Evolutionary conservation across 352 stramenopile species (phyloP).

Genomic region (Phytophthora foliorum): DNA sequence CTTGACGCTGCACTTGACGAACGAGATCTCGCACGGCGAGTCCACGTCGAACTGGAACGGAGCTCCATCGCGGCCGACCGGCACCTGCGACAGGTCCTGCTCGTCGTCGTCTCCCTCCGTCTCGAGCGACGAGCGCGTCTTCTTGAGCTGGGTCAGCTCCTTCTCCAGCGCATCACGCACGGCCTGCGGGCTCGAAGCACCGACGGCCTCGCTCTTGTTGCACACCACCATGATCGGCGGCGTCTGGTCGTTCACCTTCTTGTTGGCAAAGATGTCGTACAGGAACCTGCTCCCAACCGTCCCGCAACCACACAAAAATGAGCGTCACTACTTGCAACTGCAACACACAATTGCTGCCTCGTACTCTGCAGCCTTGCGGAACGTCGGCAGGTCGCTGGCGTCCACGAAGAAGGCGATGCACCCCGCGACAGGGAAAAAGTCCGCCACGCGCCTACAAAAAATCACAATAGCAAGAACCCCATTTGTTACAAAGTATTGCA

Average conservation of each 20-base stretch:
- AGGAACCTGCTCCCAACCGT: slow-evolving; percentile 56
- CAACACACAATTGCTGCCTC: too few relatives aligned
- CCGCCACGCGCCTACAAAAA: slow-evolving; percentile 62
- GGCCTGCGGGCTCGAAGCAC: slow-evolving; percentile 53
- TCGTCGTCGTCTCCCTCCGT: slow-evolving; percentile 84
- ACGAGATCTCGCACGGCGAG: slow-evolving; percentile 81
- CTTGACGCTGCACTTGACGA: slow-evolving; percentile 80
- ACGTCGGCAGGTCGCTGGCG: slow-evolving; percentile 61
- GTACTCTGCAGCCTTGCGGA: slow-evolving; percentile 86
- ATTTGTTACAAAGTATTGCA: background rate
- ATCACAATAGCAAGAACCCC: slow-evolving; percentile 10
- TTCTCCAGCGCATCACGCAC: slow-evolving; percentile 79
- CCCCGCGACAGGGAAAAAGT: slow-evolving; percentile 79
- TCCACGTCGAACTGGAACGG: slow-evolving; percentile 87
- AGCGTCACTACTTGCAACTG: slow-evolving; percentile 3
- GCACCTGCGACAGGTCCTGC: slow-evolving; percentile 72
- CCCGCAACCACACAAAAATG: background rate
- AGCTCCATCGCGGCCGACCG: slow-evolving; percentile 78
- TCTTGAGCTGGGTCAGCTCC: slow-evolving; percentile 89
- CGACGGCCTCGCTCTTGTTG: slow-evolving; percentile 82
- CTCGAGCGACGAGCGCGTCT: slow-evolving; percentile 87
- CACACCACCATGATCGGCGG: slow-evolving; percentile 81
- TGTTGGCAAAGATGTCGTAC: slow-evolving; percentile 89
- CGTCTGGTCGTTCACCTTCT: slow-evolving; percentile 83
- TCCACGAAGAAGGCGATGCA: slow-evolving; percentile 87